Percentiles rank a stretch among this genome's conserved stretches.
Conservation (phyloP, 2,329 filamentous ascomycete species). For the Aotearoamyces nothofagi region DNA sequence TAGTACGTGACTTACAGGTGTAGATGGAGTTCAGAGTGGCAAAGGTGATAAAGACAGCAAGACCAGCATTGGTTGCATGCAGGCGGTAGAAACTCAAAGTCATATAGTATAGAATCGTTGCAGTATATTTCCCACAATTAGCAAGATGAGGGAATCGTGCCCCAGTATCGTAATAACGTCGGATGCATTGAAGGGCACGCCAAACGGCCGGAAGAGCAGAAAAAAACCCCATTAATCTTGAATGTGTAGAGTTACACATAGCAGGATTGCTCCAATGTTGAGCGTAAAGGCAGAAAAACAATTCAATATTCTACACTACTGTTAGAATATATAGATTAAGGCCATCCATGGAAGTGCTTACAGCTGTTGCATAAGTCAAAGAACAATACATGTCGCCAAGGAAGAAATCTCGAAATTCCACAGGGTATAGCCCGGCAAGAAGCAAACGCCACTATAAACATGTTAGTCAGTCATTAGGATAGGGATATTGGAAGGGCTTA, state of each 20-base stretch:
- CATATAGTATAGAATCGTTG: slow-evolving; percentile 68
- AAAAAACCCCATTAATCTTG: slow-evolving; percentile 75
- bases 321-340: not conserved
- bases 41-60: slow-evolving; percentile 66
- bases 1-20: slow-evolving; percentile 38
- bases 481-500: slow-evolving; percentile 25
- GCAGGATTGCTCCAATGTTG: slow-evolving; percentile 55
- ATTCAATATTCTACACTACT: slow-evolving; percentile 59
- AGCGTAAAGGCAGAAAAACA: slow-evolving; percentile 94
- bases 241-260: slow-evolving; percentile 76
- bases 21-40: slow-evolving; percentile 75
- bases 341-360: slow-evolving; percentile 29
- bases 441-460: slow-evolving; percentile 59
- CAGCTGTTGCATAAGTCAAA: slow-evolving; percentile 74
- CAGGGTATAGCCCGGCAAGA: slow-evolving; percentile 74
- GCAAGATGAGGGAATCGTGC: slow-evolving; percentile 86
- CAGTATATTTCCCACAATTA: slow-evolving; percentile 83
- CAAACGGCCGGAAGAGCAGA: slow-evolving; percentile 71
- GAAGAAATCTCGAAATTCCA: slow-evolving; percentile 96
- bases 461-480: slow-evolving; percentile 15
- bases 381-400: slow-evolving; percentile 97
- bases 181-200: slow-evolving; percentile 80
- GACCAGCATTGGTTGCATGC: slow-evolving; percentile 33
- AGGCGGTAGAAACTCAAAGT: slow-evolving; percentile 76
- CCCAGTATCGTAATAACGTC: slow-evolving; percentile 74